phyloP scores from a whole-genome alignment of 306 rosid species.

The Malus fusca region DNA sequence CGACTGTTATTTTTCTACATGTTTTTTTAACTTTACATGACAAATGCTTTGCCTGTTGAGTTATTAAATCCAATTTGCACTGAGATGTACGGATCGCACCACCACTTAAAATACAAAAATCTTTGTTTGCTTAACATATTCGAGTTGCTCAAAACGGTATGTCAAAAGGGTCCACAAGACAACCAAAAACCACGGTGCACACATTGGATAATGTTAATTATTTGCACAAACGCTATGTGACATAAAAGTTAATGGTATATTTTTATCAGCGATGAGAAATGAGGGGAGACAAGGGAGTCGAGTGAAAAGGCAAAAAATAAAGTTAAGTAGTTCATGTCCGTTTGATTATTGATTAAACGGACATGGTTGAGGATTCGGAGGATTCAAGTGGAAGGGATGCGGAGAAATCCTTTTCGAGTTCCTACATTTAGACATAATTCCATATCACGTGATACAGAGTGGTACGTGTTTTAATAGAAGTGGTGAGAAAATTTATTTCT shows the following conservation, averaged over 20 bases:
- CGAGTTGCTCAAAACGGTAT: no score
- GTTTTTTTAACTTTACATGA: neutral
- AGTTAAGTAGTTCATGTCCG: no score
- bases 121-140: no score
- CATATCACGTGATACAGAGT: neutral
- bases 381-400: no score
- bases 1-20: neutral
- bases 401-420: neutral
- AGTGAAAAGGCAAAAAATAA: no score
- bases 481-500: no score
- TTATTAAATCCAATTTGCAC: neutral
- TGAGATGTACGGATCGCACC: conserved; percentile 1
- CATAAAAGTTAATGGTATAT: neutral
- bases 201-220: neutral
- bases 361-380: no score
- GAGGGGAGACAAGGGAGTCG: no score
- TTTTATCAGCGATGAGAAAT: no score
- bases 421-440: neutral
- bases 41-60: neutral
- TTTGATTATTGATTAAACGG: no score
- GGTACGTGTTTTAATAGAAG: no score
- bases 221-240: neutral
- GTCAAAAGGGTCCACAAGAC: no score
- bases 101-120: neutral
- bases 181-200: neutral